Evolutionary conservation across 257 asterid genomes (phyloP).

Genomic region (Scutellaria baicalensis): DNA sequence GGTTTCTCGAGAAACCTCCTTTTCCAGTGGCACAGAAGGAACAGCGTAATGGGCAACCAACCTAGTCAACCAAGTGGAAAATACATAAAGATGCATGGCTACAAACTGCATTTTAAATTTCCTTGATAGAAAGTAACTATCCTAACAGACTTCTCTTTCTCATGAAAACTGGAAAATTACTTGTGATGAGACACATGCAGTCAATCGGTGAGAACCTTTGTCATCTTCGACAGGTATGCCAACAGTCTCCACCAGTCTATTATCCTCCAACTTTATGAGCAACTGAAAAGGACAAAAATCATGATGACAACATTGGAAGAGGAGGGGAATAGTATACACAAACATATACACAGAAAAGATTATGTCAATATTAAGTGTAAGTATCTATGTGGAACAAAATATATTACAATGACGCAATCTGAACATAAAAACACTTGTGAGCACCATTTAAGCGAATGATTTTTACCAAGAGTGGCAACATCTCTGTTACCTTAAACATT

Average conservation of each 20-base stretch:
- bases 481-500: background rate
- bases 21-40: constrained; percentile 96
- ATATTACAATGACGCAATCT: background rate
- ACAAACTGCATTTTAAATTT: background rate
- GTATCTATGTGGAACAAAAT: background rate
- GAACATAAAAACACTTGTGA: background rate
- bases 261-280: constrained; percentile 69
- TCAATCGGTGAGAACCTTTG: constrained; percentile 71
- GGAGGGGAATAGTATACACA: background rate
- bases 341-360: background rate
- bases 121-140: constrained; percentile 1
- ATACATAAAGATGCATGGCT: background rate
- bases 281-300: constrained; percentile 40
- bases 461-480: background rate
- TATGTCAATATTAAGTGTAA: background rate
- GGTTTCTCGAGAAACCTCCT: constrained; percentile 93
- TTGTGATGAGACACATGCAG: constrained; percentile 98
- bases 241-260: constrained; percentile 89
- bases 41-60: constrained; percentile 91
- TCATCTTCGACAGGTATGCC: constrained; percentile 79
- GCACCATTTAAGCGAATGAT: background rate
- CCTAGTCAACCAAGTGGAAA: constrained; percentile 40
- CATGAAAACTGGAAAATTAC: constrained; percentile 25
- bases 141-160: background rate
- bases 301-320: constrained; percentile 5